Base-by-base conservation (phyloP, 2,329 filamentous ascomycete species). In the Cladophialophora exuberans region DNA sequence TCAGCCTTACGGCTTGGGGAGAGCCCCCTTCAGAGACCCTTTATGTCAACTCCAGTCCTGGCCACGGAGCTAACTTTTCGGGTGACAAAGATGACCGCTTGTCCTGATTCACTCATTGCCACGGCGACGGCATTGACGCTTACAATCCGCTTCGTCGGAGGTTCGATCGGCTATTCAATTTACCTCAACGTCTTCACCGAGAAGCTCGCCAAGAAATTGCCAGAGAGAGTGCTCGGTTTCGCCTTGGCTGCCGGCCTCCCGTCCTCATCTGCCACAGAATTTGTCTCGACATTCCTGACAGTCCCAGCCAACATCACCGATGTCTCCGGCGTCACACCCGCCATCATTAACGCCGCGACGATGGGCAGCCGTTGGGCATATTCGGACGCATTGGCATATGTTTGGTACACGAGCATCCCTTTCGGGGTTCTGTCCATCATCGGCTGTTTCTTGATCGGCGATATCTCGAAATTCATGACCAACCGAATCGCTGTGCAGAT, bases 31-130 rank as follows among this genome's bases (percentile, higher is more conserved):
- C n/a, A n/a, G n/a, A n/a, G n/a, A n/a, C n/a, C n/a, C n/a, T n/a
- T n/a, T n/a, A n/a, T n/a, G n/a, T n/a, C n/a, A n/a, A n/a, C n/a
- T n/a, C n/a, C n/a, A n/a, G n/a, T n/a, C n/a, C n/a, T n/a, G n/a
- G n/a, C n/a, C n/a, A n/a, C n/a, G n/a, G n/a, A n/a, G n/a, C n/a
- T n/a, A n/a, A n/a, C n/a, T n/a, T n/a, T n/a, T n/a, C n/a, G n/a
- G n/a, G n/a, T n/a, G n/a, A n/a, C n/a, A n/a, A n/a, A n/a, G n/a
- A 85, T 83, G 10, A 87, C 88, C 61, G 83, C 87, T 58, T 87
- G 84, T 57, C 84, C 85, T 0, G 83, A 86, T 69, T 73, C 88
- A 45, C 75, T 88, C 3, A 88, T 89, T 57, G 86, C 84, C 6
- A 88, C 85, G 2, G 78, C 87, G 35, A 81, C 85, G 1, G 84